Conservation (phyloP, 2,329 filamentous ascomycete species). For the Paraphaeosphaeria minitans region DNA sequence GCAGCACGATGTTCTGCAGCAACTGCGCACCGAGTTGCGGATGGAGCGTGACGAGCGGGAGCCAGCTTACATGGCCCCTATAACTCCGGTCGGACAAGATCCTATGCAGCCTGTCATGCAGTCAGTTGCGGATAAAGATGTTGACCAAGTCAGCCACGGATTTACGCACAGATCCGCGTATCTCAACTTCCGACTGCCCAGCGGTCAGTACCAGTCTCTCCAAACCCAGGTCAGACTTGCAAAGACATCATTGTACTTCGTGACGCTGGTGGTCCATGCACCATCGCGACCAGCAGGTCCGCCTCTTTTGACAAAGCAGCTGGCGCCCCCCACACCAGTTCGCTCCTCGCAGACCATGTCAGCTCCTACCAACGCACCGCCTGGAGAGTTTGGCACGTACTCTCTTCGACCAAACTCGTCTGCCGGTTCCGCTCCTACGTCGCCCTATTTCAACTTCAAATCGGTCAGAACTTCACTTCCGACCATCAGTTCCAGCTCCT, state of each 20-base stretch:
- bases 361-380: slow-evolving; percentile 30
- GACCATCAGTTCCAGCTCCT: slow-evolving; percentile 40
- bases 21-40: slow-evolving; percentile 52
- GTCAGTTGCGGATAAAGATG: slow-evolving; percentile 48
- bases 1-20: slow-evolving; percentile 50
- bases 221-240: slow-evolving; percentile 46
- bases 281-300: slow-evolving; percentile 30
- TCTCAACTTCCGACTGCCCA: slow-evolving; percentile 47
- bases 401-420: slow-evolving; percentile 36
- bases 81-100: slow-evolving; percentile 51
- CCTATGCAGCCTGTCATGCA: slow-evolving; percentile 49
- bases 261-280: slow-evolving; percentile 48
- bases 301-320: slow-evolving; percentile 41
- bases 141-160: slow-evolving; percentile 52
- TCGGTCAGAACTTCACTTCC: slow-evolving; percentile 43
- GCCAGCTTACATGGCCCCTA: slow-evolving; percentile 57
- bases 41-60: slow-evolving; percentile 55
- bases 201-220: slow-evolving; percentile 41
- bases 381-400: slow-evolving; percentile 36
- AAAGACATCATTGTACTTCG: slow-evolving; percentile 54
- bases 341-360: slow-evolving; percentile 36
- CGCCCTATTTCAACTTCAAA: slow-evolving; percentile 43
- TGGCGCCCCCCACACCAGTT: slow-evolving; percentile 38
- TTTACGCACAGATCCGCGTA: slow-evolving; percentile 49
- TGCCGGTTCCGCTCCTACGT: slow-evolving; percentile 40